Evolutionary conservation across 768 basidiomycete genomes (phyloP), one percentile per base, ranked within the genome.

Genomic region (Coprinellus micaceus): DNA sequence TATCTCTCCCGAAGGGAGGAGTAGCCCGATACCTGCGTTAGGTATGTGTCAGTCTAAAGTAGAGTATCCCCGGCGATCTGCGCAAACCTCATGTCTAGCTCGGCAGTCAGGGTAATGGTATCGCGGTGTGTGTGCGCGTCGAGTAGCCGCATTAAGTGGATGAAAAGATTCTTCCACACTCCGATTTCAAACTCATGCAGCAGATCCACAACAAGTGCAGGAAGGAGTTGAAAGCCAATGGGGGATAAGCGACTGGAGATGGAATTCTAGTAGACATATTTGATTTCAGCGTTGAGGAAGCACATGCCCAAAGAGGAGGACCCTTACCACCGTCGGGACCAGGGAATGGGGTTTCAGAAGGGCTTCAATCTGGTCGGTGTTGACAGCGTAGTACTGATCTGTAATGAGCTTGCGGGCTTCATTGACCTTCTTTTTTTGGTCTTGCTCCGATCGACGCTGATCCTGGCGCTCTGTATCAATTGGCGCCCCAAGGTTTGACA

Each of bases 171-270:
- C 56, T 73, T 76, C 72, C 71, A 74, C 1, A 70, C 68, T 2
- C 74, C 74, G 3, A 75, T 61, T 52, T 76, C 74, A 52, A 74
- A 61, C 49, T 76, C 74, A 55, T 76, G 74, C 39, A 76, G 49
- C 7, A 75, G 58, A 43, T 75, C 74, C 0, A 60, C 56, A 0
- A 65, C 64, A 37, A 73, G 66, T n/a, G n/a, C n/a, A n/a, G n/a
- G n/a, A n/a, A n/a, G n/a, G n/a, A n/a, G n/a, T n/a, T n/a, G n/a
- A n/a, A n/a, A n/a, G n/a, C n/a, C n/a, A n/a, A n/a, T n/a, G n/a
- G n/a, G n/a, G n/a, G n/a, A n/a, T n/a, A n/a, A n/a, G n/a, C n/a
- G n/a, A n/a, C n/a, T n/a, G n/a, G n/a, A n/a, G n/a, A n/a, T n/a
- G n/a, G n/a, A n/a, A n/a, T n/a, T n/a, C n/a, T n/a, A n/a, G n/a